phyloP scores from a whole-genome alignment of 2,329 filamentous ascomycete species.

The Zalaria obscura region DNA sequence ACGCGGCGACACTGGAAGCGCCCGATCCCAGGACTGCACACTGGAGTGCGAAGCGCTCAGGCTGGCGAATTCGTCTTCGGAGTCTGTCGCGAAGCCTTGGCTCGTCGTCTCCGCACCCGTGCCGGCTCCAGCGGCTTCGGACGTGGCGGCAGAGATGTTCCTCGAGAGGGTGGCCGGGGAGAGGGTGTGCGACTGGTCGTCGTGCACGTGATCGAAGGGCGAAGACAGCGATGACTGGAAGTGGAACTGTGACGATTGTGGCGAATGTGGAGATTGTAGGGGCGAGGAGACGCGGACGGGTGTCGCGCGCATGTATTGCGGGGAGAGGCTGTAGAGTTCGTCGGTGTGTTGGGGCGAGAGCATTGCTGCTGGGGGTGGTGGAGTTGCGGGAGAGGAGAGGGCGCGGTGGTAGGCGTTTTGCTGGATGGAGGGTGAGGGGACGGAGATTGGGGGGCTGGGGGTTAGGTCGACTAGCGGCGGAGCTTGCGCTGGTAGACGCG shows the following conservation, averaged over 20 bases:
- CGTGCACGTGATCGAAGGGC: neutral
- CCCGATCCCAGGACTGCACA: conserved; percentile 2
- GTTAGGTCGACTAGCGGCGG: conserved; percentile 9
- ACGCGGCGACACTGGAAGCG: no score
- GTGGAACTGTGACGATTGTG: conserved; percentile 3
- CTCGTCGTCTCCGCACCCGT: no score
- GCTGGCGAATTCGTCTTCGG: conserved; percentile 2
- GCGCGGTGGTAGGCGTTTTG: conserved; percentile 8
- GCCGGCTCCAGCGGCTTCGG: no score
- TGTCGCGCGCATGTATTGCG: conserved; percentile 16
- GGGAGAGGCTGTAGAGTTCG: conserved; percentile 19
- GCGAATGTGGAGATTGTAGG: conserved; percentile 1
- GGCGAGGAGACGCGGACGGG: conserved; percentile 12
- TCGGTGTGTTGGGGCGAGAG: conserved; percentile 7
- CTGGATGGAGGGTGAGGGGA: conserved; percentile 3
- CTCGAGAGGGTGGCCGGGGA: no score
- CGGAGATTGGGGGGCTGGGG: conserved; percentile 8
- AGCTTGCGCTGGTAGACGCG: conserved; percentile 9
- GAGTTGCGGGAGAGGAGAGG: conserved; percentile 9
- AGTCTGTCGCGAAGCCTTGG: no score
- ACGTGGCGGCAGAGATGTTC: no score
- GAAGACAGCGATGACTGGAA: neutral
- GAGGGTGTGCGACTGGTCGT: no score
- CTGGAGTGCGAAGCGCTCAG: conserved; percentile 10
- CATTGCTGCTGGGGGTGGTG: conserved; percentile 4